A percentile compares a stretch with the other conserved stretches of the same genome.
phyloP scores from a whole-genome alignment of 2,329 filamentous ascomycete genomes.

The Nothophoma quercina region DNA sequence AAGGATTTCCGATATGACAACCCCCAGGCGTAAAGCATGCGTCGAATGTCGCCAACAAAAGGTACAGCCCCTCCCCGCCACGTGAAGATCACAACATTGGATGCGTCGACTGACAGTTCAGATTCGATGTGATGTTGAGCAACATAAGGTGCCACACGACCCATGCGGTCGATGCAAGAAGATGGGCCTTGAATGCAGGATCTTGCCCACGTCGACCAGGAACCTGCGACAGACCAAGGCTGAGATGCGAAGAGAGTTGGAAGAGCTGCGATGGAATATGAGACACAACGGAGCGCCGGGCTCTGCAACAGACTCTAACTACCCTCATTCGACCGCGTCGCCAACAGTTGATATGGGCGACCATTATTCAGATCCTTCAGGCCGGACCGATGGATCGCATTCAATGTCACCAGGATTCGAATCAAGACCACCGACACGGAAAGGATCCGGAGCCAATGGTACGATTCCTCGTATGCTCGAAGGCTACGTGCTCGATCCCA shows the following conservation, averaged over 20 bases:
- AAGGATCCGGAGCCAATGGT: slow-evolving; percentile 23
- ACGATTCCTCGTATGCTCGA: slow-evolving; percentile 41
- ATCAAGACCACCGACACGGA: slow-evolving; percentile 34
- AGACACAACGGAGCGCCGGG: slow-evolving; percentile 29
- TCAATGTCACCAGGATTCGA: slow-evolving; percentile 43
- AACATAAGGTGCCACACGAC: slow-evolving; percentile 48
- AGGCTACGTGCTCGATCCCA: slow-evolving; percentile 43
- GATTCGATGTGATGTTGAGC: slow-evolving; percentile 51
- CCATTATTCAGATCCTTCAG: slow-evolving; percentile 41
- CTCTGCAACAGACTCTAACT: slow-evolving; percentile 30
- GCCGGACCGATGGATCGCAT: slow-evolving; percentile 34
- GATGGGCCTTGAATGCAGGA: slow-evolving; percentile 47
- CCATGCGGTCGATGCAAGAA: slow-evolving; percentile 46
- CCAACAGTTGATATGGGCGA: slow-evolving; percentile 38
- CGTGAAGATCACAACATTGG: slow-evolving; percentile 3
- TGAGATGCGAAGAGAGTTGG: slow-evolving; percentile 48
- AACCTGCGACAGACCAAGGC: slow-evolving; percentile 49
- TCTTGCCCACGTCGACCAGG: slow-evolving; percentile 47
- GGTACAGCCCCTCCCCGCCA: slow-evolving; percentile 27
- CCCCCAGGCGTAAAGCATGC: slow-evolving; percentile 47
- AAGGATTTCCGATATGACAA: slow-evolving; percentile 38
- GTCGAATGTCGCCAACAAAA: slow-evolving; percentile 50
- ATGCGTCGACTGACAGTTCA: slow-evolving; percentile 27
- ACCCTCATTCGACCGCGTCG: slow-evolving; percentile 38
- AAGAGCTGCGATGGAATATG: slow-evolving; percentile 48